Evolutionary conservation across 306 rosid species (phyloP), one percentile per base, ranked within the genome.

Genomic region (Dalbergia cochinchinensis): DNA sequence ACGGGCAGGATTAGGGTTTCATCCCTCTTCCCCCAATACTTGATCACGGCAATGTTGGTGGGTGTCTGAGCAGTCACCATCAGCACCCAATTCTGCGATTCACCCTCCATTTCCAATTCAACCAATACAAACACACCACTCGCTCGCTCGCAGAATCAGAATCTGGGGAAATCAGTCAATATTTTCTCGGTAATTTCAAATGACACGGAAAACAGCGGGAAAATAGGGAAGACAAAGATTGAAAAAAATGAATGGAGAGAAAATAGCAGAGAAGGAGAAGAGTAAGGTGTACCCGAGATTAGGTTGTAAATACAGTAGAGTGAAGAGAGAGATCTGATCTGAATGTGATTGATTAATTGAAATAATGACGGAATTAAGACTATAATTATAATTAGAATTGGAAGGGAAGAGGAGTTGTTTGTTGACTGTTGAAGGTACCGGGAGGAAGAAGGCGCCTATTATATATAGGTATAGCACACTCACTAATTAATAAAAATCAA

Each of bases 21-120:
- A 63, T 95, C 98, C 50, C 99, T 87, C 86, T 95, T 95, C 0
- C 99, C 99, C 99, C 99, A 95, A 79, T 95, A 95, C 85, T 95
- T 95, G 67, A 95, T 95, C 31, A 95, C 99, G 14, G 99, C 98
- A 70, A 95, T 95, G 88, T 95, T 95, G 12, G 98, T 95, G 1
- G 99, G 99, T 10, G 99, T 93, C 77, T 94, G 98, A 0, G 99
- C 99, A 4, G 99, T 93, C 64, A 83, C 92, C 94, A 89, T 82
- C 65, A 88, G 63, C 65, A 95, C 88, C 99, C 98, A 93, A 65
- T 85, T 90, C 79, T 78, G 87, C 37, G 87, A 77, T 72, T 86
- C 87, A 37, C 77, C 80, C 82, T 87, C 92, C 96, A 88, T 85
- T 20, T 60, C 62, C 65, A 67, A 20, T 55, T 7, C 70, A 35